A percentile compares a stretch with the other conserved stretches of the same genome.
Conservation (phyloP, 202 grass and related monocot species). For the Carex arenaria region DNA sequence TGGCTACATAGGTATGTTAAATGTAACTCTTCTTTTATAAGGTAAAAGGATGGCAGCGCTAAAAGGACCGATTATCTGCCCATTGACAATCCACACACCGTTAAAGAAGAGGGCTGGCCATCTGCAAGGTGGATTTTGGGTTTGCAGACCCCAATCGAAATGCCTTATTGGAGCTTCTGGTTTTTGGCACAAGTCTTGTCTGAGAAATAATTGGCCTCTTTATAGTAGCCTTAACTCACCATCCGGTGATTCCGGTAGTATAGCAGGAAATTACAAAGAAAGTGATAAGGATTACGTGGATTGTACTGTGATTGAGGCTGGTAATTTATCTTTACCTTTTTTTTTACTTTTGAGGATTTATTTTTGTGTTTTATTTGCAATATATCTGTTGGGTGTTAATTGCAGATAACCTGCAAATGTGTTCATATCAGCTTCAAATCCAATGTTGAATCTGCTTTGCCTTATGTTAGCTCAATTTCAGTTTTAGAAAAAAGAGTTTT, state of each 20-base stretch:
- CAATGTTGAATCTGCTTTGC: neutral
- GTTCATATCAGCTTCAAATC: neutral
- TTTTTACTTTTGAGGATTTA: neutral
- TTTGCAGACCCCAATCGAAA: conserved; percentile 14
- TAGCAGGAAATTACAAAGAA: conserved; percentile 59
- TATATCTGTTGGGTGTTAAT: neutral
- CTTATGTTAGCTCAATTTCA: neutral
- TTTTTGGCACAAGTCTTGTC: conserved; percentile 11
- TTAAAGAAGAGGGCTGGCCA: neutral
- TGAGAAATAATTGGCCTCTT: conserved; percentile 33
- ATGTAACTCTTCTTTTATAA: neutral
- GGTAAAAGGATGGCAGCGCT: conserved; percentile 4
- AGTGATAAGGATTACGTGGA: conserved; percentile 88
- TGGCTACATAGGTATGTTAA: neutral
- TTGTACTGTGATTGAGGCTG: conserved; percentile 83
- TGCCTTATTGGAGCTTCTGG: conserved; percentile 30
- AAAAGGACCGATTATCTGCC: conserved; percentile 10
- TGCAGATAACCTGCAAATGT: neutral
- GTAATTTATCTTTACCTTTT: conserved; percentile 22
- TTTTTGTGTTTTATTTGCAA: neutral
- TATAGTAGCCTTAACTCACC: conserved; percentile 61
- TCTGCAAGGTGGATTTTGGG: conserved; percentile 22
- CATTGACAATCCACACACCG: neutral
- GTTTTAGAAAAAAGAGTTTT: neutral
- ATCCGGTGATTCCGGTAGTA: conserved; percentile 64